Base-by-base conservation (phyloP, 306 rosid genomes). In the Castanea mollissima region DNA sequence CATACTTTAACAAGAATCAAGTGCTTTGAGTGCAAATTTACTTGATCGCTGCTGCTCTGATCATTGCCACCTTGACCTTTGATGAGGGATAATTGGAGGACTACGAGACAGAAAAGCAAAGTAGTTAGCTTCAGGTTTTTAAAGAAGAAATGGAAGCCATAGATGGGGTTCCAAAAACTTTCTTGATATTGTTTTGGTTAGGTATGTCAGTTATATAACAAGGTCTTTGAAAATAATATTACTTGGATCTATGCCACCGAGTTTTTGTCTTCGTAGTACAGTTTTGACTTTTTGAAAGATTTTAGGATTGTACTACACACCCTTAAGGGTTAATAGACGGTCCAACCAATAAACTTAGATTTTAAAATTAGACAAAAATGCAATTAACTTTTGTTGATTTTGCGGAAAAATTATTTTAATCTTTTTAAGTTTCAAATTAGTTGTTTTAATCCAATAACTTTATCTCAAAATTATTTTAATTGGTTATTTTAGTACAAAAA, bases 1-100 rank as follows among this genome's bases (percentile, higher is more conserved):
- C 94, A 91, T 82, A 89, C 44, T 69, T 93, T 93, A n/a, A 93
- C 94, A 27, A 78, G 18, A 76, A 89, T 35, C 51, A 93, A 29
- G 58, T 88, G 79, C 77, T 34, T 87, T 0, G 85, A 57, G 74
- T 75, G 92, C 76, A 92, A 78, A 60, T 73, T 34, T 31, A 0
- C 69, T 20, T 78, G 32, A 1, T 74, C 69, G 1, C 5, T 74
- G n/a, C 15, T 19, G 12, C 60, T 56, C 6, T 58, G n/a, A 1
- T 52, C 80, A 0, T 7, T 8, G 46, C 76, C 87, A 12, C 92
- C 94, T 0, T 91, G 96, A 60, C 79, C 87, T 10, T 85, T 55
- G 75, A 76, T 80, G n/a, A 34, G 74, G 72, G 72, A 14, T 1
- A 76, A 35, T 20, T 76, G 65, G 6, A 82, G 80, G 72, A 81